Base-by-base conservation (phyloP, 345 rosid genomes). In the Eucalyptus sp. region DNA sequence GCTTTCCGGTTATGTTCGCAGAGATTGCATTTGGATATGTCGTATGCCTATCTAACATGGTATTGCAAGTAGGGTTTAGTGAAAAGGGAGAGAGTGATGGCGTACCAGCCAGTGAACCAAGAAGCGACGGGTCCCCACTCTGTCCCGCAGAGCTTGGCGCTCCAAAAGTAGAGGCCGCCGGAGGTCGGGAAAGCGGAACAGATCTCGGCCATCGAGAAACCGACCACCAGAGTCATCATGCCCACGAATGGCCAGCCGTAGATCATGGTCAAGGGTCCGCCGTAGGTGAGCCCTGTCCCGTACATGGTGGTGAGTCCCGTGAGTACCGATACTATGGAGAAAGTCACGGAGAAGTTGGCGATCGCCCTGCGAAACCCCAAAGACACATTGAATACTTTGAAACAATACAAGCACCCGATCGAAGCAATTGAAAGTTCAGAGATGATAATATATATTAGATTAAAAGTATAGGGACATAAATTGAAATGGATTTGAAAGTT, bases 61-160 rank as follows among this genome's bases (percentile, higher is more conserved):
- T 5, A 6, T 25, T 41, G 83, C 83, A 11, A 12, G 27, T 18
- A 37, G 18, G 3, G 14, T 10, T 10, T 11, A 20, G 83, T 0
- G 29, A 44, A 31, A 66, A 9, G 29, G 13, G 29, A 64, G 29
- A 50, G 51, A 15, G 64, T 27, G 48, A 37, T 15, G 51, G 91
- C 94, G 16, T 90, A 94, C 97, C 96, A 94, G 89, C 97, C 96
- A 11, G 95, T 93, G 88, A 94, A 90, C 96, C 96, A 95, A 54
- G 95, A 93, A 86, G 96, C 95, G 46, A 91, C 27, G 44, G 96
- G 96, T 5, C 95, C 95, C 96, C 96, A 94, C 8, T 52, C 17
- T 7, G 68, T 60, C n/a, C 95, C 94, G 60, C 93, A 91, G 13
- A 94, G 93, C 90, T 87, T 91, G 29, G 96, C 93, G 76, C 95